Conservation (phyloP, 2,329 filamentous ascomycete genomes). For the Claviceps sp. region DNA sequence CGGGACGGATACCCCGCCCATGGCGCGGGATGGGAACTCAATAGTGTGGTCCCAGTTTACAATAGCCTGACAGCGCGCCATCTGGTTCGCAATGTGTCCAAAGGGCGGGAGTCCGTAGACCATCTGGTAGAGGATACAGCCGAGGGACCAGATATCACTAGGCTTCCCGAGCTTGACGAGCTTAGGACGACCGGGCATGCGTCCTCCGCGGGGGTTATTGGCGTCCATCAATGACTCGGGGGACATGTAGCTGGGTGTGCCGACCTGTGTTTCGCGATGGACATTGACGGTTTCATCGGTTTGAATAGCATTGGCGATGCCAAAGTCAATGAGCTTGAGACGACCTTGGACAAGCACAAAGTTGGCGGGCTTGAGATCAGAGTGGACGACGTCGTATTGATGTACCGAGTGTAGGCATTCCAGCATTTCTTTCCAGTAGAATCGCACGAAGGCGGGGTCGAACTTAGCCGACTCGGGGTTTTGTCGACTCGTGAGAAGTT, state of each 20-base stretch:
- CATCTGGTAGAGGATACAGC: conserved; percentile 96
- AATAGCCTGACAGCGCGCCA: conserved; percentile 76
- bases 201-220: conserved; percentile 46
- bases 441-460: conserved; percentile 84
- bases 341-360: conserved; percentile 85
- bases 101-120: conserved; percentile 95
- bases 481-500: conserved; percentile 61
- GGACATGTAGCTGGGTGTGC: conserved; percentile 98
- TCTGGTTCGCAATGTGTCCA: conserved; percentile 76
- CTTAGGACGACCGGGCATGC: conserved; percentile 39
- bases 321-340: conserved; percentile 95
- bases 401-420: conserved; percentile 88
- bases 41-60: conserved; percentile 65
- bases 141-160: conserved; percentile 89
- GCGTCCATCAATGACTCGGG: conserved; percentile 86
- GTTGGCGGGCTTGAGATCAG: conserved; percentile 92
- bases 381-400: conserved; percentile 84
- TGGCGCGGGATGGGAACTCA: conserved; percentile 54
- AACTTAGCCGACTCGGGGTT: conserved; percentile 62
- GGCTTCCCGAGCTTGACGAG: conserved; percentile 94
- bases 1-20: conserved; percentile 51
- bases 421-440: conserved; percentile 99
- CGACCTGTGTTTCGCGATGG: conserved; percentile 87
- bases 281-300: conserved; percentile 94
- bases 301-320: conserved; percentile 94